Percentiles rank a stretch among this genome's conserved stretches.
Evolutionary conservation across 495 filamentous ascomycete species (phyloP).

Genomic region (Xylaria curta): DNA sequence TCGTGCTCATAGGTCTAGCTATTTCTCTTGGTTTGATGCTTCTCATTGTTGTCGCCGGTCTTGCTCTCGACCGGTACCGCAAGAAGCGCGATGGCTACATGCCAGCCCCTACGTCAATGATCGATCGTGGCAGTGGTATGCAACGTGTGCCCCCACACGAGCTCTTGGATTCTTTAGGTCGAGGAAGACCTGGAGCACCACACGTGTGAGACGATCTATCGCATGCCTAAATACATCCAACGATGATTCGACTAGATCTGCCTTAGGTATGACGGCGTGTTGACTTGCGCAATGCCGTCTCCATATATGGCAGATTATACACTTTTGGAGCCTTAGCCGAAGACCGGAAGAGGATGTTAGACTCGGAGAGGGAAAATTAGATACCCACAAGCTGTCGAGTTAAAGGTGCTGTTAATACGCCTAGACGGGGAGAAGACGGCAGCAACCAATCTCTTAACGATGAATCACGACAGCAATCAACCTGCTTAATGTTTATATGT

Average conservation of each 20-base stretch:
- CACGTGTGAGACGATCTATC: constrained; percentile 43
- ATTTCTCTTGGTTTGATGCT: constrained; percentile 87
- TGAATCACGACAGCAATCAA: constrained; percentile 32
- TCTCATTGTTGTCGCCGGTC: constrained; percentile 82
- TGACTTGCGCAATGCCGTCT: constrained; percentile 5
- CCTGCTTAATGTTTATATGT: constrained; percentile 43
- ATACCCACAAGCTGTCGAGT: constrained; percentile 26
- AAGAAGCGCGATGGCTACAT: constrained; percentile 86
- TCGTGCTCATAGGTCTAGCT: constrained; percentile 91
- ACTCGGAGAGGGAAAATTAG: constrained; percentile 8
- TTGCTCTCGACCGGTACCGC: constrained; percentile 83
- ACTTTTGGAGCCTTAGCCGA: background rate
- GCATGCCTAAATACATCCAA: constrained; percentile 1
- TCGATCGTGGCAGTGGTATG: constrained; percentile 77
- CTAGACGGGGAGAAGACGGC: constrained; percentile 30
- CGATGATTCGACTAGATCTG: constrained; percentile 12
- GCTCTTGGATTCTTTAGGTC: constrained; percentile 65
- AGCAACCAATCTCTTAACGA: constrained; percentile 25
- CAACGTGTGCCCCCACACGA: constrained; percentile 81
- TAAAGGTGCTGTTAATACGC: constrained; percentile 27
- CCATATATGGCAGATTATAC: background rate
- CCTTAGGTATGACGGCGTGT: constrained; percentile 24
- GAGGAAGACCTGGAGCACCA: constrained; percentile 47
- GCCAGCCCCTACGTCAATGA: constrained; percentile 75
- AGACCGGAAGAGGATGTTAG: constrained; percentile 15